A percentile compares a stretch with the other conserved stretches of the same genome.
Conservation (phyloP, 495 filamentous ascomycete genomes). For the Glonium stellatum region DNA sequence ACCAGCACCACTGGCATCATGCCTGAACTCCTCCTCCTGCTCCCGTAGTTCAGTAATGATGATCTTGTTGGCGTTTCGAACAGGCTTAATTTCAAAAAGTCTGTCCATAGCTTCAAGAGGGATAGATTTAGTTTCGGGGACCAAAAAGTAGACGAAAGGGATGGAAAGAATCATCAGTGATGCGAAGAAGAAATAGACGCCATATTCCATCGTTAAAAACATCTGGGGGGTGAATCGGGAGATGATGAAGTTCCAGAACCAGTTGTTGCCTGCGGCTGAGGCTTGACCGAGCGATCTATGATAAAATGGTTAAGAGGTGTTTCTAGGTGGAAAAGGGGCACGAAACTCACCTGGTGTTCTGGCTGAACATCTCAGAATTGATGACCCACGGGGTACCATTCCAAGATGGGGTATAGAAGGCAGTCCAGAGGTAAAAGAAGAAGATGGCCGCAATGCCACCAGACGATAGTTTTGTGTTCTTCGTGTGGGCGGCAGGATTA, state of each 20-base stretch:
- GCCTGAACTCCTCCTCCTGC: constrained; percentile 47
- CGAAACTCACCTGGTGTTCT: constrained; percentile 26
- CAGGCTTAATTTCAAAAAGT: constrained; percentile 52
- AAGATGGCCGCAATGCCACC: constrained; percentile 65
- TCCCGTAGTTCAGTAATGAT: constrained; percentile 46
- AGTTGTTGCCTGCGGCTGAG: constrained; percentile 61
- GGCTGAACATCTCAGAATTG: constrained; percentile 37
- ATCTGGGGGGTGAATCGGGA: constrained; percentile 68
- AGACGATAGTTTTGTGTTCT: constrained; percentile 37
- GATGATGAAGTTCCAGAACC: constrained; percentile 72
- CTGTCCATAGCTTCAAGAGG: constrained; percentile 39
- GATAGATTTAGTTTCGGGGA: constrained; percentile 38
- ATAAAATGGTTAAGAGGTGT: neutral
- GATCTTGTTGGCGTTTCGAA: constrained; percentile 47
- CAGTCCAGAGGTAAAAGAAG: constrained; percentile 77
- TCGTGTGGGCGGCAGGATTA: constrained; percentile 41
- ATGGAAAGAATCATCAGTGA: constrained; percentile 61
- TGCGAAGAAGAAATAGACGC: constrained; percentile 75
- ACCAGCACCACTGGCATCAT: constrained; percentile 41
- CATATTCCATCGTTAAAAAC: constrained; percentile 63
- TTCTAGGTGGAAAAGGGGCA: neutral
- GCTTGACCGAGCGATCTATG: constrained; percentile 54
- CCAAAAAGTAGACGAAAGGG: constrained; percentile 49
- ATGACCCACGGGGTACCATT: constrained; percentile 50
- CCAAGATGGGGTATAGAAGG: constrained; percentile 70